Conservation (phyloP, 1,284 basidiomycete species). For the Cryptococcus sp. region DNA sequence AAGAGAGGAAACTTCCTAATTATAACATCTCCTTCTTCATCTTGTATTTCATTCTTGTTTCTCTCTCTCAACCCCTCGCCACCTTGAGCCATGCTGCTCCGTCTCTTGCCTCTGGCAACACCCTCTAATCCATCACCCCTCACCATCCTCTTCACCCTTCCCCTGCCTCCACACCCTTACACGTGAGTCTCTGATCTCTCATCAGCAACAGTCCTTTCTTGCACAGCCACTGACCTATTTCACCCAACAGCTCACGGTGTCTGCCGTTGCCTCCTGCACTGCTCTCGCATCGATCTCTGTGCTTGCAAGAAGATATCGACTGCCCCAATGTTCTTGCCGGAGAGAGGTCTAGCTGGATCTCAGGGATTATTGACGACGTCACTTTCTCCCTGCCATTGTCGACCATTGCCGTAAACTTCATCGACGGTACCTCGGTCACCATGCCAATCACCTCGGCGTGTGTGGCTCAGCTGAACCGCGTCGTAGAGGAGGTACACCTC, state of each 20-base stretch:
- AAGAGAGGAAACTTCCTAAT: too few species aligned
- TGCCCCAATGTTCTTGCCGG: conserved; percentile 51
- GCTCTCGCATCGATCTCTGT: conserved; percentile 48
- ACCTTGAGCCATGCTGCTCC: conserved; percentile 63
- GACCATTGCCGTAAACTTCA: conserved; percentile 45
- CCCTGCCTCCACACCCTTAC: conserved; percentile 61
- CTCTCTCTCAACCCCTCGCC: conserved; percentile 1
- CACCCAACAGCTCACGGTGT: conserved; percentile 39
- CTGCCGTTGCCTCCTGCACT: conserved; percentile 52
- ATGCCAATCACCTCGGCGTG: conserved; percentile 41
- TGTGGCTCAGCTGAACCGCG: conserved; percentile 32
- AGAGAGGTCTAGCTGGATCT: conserved; percentile 53
- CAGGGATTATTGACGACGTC: conserved; percentile 50
- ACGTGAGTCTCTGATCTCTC: conserved; percentile 32
- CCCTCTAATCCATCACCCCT: conserved; percentile 60
- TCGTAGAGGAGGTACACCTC: conserved; percentile 50
- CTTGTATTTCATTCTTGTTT: not conserved
- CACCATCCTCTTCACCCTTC: conserved; percentile 69
- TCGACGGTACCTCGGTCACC: conserved; percentile 43
- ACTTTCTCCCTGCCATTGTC: conserved; percentile 46
- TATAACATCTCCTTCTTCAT: too few species aligned
- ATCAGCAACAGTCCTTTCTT: not conserved
- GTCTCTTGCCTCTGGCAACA: conserved; percentile 60
- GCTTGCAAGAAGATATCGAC: conserved; percentile 49
- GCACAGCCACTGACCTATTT: not conserved